phyloP scores from a whole-genome alignment of 495 filamentous ascomycete genomes.

The Echria macrotheca region DNA sequence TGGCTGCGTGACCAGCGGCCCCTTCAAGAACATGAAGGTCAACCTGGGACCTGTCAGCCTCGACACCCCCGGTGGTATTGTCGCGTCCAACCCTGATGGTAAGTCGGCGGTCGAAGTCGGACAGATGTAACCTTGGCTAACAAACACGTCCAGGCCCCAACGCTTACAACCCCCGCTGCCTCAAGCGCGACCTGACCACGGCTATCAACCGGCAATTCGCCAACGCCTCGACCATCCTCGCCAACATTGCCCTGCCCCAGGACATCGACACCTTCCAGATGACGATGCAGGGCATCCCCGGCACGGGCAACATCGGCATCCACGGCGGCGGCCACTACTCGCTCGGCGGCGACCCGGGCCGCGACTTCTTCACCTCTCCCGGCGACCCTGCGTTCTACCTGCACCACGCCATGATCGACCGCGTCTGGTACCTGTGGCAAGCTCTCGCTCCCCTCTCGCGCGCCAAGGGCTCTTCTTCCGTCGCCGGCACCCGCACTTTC shows the following conservation, averaged over 20 bases:
- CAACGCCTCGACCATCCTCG: conserved; percentile 9
- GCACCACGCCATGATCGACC: conserved; percentile 63
- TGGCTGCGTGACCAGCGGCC: conserved; percentile 57
- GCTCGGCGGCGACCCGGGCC: conserved; percentile 54
- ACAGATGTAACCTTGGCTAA: not conserved
- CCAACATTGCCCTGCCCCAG: conserved; percentile 23
- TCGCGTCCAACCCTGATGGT: conserved; percentile 4
- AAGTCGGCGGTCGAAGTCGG: not conserved
- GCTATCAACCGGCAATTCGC: conserved; percentile 11
- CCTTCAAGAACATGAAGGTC: conserved; percentile 46
- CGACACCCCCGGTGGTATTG: conserved; percentile 9
- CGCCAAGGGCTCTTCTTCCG: conserved; percentile 1
- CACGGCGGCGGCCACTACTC: conserved; percentile 60
- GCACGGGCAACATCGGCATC: conserved; percentile 45
- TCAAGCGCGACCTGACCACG: conserved; percentile 49
- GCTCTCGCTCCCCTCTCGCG: conserved; percentile 26
- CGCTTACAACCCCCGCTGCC: conserved; percentile 54
- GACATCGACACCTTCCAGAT: conserved; percentile 48
- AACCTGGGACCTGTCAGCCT: conserved; percentile 49
- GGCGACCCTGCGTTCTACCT: conserved; percentile 64
- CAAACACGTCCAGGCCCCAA: conserved; percentile 12
- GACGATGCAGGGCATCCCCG: conserved; percentile 45
- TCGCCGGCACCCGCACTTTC: conserved; percentile 23
- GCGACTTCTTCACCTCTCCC: conserved; percentile 53
- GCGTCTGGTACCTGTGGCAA: conserved; percentile 66